Evolutionary conservation across 2,329 filamentous ascomycete genomes (phyloP).

Genomic region (Epichloe amarillans): DNA sequence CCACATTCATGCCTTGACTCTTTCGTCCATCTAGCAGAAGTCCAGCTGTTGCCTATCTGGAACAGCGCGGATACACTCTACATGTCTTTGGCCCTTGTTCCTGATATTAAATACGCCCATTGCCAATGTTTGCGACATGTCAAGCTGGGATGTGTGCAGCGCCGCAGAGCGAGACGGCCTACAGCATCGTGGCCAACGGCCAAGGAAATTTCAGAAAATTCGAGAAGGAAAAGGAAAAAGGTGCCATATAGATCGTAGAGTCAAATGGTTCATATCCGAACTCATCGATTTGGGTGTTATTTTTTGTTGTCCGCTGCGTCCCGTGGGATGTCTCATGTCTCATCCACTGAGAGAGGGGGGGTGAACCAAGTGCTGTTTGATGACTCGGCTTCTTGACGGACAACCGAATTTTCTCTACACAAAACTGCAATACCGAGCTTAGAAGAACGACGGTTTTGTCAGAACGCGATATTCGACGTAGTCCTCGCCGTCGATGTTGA

Average conservation of each 20-base stretch:
- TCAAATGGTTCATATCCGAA: no score
- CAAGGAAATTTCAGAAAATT: no score
- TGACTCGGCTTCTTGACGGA: no score
- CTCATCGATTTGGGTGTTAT: no score
- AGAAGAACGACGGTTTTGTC: slow-evolving; percentile 50
- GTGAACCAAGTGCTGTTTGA: no score
- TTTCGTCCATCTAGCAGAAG: neutral
- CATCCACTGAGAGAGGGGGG: no score
- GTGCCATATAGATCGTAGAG: no score
- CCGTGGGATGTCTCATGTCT: no score
- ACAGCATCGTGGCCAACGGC: neutral
- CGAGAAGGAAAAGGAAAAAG: no score
- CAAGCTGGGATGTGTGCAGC: neutral
- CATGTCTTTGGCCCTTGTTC: neutral
- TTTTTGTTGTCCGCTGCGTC: no score
- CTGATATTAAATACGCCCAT: neutral
- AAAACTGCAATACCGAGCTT: slow-evolving; percentile 5
- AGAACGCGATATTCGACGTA: slow-evolving; percentile 55
- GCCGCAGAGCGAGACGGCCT: neutral
- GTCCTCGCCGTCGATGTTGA: slow-evolving; percentile 53
- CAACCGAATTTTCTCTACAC: no score
- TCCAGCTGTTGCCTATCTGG: neutral
- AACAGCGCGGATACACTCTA: neutral
- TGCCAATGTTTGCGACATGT: neutral
- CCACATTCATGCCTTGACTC: neutral